Conservation (phyloP, 2,329 filamentous ascomycete genomes). For the Pseudodiploospora longispora region DNA sequence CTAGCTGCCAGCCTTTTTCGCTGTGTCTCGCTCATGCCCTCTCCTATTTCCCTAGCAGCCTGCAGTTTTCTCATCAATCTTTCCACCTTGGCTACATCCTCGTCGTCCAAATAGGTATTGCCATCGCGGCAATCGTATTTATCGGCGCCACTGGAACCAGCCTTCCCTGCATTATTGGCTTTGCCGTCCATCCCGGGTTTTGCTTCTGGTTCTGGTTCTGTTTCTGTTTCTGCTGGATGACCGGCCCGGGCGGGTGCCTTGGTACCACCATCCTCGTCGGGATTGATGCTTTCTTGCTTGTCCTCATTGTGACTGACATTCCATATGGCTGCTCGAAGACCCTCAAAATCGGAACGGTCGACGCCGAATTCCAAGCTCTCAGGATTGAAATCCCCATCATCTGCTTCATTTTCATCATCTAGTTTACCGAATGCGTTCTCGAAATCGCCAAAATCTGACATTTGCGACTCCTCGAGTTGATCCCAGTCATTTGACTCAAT, state of each 20-base stretch:
- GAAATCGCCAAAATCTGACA: conserved; percentile 23
- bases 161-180: conserved; percentile 7
- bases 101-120: conserved; percentile 28
- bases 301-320: conserved; percentile 21
- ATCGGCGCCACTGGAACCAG: not conserved
- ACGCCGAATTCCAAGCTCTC: conserved; percentile 44
- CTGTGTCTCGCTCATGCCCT: conserved; percentile 52
- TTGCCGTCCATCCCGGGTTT: too few species aligned
- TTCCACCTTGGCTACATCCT: conserved; percentile 52
- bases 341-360: conserved; percentile 45
- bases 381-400: conserved; percentile 28
- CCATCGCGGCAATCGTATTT: conserved; percentile 22
- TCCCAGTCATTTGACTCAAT: conserved; percentile 61
- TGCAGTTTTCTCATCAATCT: conserved; percentile 57
- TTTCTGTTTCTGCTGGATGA: not conserved
- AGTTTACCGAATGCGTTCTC: conserved; percentile 18
- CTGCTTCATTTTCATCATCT: conserved; percentile 16
- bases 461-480: conserved; percentile 17
- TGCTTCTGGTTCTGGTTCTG: not conserved
- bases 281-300: conserved; percentile 3
- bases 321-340: conserved; percentile 45
- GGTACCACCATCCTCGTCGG: conserved; percentile 7
- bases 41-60: conserved; percentile 51
- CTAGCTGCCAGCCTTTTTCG: conserved; percentile 51
- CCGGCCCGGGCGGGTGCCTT: not conserved